Evolutionary conservation across 208 protist genomes (phyloP), one percentile per base, ranked within the genome.

Genomic region (Trypanosoma vivax): DNA sequence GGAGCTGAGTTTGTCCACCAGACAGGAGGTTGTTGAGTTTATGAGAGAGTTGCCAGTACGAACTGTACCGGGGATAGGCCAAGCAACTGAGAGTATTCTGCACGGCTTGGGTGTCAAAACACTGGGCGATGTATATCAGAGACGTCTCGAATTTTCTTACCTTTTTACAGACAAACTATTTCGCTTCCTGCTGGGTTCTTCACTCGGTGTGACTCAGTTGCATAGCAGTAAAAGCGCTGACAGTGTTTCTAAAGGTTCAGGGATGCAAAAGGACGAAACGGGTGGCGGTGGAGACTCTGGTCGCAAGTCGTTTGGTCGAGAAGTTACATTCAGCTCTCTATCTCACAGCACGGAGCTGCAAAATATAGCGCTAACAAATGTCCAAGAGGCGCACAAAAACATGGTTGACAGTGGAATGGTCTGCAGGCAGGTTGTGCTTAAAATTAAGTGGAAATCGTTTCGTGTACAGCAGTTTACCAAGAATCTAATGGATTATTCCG

Each of bases 11-110:
- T 72, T 94, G 40, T 61, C 65, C n/a, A 82, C 65, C 27, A 75
- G 76, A n/a, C 71, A 90, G 55, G 79, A 92, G 11, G 65, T 94
- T 13, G 68, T 96, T 7, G 42, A 57, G 6, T 94, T 90, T 63
- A 55, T 95, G 25, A 71, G 73, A 31, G 64, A 76, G 27, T 72
- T 95, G 23, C 76, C 76, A 28, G 71, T 92, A 14, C 78, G 88
- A 28, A 71, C 83, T 54, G 79, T 92, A 11, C 82, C 86, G 0
- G 87, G 87, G 24, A 90, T 94, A 56, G 88, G 88, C 28, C 76
- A 83, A 39, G 79, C 72, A 45, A 76, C 80, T 63, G 78, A 90
- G 65, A 56, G 64, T 34, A 68, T 65, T 4, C 67, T 94, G 14
- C 76, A 72, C 35, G 81, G 76, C 29, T 57, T 94, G n/a, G 53